Percentiles rank a stretch among this genome's conserved stretches.
Conservation (phyloP, 2,329 filamentous ascomycete genomes). For the Aspergillus sclerotialis region DNA sequence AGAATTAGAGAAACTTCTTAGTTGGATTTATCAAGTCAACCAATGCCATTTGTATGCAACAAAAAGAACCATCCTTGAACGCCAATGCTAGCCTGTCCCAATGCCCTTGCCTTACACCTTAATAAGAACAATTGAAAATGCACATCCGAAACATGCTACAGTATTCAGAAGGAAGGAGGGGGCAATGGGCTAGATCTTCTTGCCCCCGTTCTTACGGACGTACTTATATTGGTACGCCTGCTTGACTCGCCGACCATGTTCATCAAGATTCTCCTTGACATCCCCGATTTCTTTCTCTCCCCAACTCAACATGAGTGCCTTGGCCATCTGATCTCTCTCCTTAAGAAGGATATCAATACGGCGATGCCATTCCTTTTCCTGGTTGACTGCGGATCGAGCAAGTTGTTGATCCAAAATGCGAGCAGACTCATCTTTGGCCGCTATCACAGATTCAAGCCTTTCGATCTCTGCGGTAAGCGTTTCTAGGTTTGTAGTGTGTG, state of each 20-base stretch:
- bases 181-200: too few relatives aligned
- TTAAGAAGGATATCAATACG: slow-evolving; percentile 34
- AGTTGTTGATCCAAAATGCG: slow-evolving; percentile 34
- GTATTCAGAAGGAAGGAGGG: too few relatives aligned
- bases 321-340: slow-evolving; percentile 34
- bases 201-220: slow-evolving; percentile 10
- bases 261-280: slow-evolving; percentile 16
- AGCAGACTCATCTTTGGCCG: slow-evolving; percentile 34
- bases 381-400: slow-evolving; percentile 33
- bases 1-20: too few relatives aligned
- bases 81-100: too few relatives aligned
- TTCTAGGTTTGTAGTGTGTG: slow-evolving; percentile 19
- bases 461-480: slow-evolving; percentile 26
- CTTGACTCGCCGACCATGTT: slow-evolving; percentile 14
- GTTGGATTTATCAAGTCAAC: too few relatives aligned
- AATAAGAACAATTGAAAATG: too few relatives aligned
- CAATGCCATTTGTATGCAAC: too few relatives aligned
- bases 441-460: slow-evolving; percentile 26
- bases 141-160: too few relatives aligned
- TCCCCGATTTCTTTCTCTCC: slow-evolving; percentile 34
- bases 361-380: slow-evolving; percentile 37
- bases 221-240: slow-evolving; percentile 35
- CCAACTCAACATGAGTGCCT: slow-evolving; percentile 33
- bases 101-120: too few relatives aligned
- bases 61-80: too few relatives aligned